phyloP scores from a whole-genome alignment of 2,329 filamentous ascomycete genomes.

The Berkeleyomyces rouxiae region DNA sequence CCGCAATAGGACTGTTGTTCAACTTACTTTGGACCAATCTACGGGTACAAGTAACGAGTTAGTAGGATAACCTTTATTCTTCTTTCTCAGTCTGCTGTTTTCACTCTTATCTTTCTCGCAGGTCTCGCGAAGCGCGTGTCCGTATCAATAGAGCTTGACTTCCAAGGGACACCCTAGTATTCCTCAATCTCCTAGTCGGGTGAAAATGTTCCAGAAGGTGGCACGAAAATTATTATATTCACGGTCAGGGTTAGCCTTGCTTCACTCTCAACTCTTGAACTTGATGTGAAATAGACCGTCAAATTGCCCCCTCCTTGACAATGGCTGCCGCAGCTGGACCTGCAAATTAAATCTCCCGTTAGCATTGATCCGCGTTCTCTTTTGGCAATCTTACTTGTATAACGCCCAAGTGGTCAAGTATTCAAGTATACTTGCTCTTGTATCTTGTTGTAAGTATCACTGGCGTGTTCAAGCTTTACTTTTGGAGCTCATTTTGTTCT shows the following conservation, averaged over 20 bases:
- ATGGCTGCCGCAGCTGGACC: too few relatives aligned
- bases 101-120: background rate
- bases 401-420: too few relatives aligned
- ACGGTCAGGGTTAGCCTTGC: background rate
- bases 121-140: background rate
- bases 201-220: conserved; percentile 1
- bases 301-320: background rate
- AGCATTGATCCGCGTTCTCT: too few relatives aligned
- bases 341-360: too few relatives aligned
- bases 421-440: too few relatives aligned
- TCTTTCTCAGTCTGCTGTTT: background rate
- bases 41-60: too few relatives aligned
- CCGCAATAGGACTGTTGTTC: too few relatives aligned
- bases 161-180: background rate
- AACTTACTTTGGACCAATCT: too few relatives aligned
- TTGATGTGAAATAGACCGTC: background rate
- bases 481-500: background rate
- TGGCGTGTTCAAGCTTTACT: background rate
- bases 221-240: background rate
- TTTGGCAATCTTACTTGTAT: too few relatives aligned
- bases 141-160: background rate
- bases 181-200: background rate
- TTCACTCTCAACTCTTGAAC: background rate
- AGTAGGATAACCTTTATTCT: background rate
- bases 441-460: too few relatives aligned